These are phyloP conservation scores for Podila verticillata DNA, from an alignment of 192 early-diverging fungal species.

Conservation along the genomic window DNA sequence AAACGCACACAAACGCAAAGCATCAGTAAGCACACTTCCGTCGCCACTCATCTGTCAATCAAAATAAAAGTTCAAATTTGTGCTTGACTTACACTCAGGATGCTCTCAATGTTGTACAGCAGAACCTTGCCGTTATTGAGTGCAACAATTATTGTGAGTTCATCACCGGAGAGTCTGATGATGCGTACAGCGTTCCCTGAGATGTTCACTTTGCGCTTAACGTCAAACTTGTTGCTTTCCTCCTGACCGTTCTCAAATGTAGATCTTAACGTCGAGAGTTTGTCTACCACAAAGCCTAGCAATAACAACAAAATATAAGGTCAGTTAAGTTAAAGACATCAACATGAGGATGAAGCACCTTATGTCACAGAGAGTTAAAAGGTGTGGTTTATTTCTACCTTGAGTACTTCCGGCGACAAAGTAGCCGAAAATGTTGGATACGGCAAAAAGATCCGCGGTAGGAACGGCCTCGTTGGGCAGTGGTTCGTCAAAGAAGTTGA, in stretches of 20 bases:
- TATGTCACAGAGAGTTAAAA: not conserved
- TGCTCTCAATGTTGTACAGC: conserved; percentile 50
- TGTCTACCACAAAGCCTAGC: conserved; percentile 54
- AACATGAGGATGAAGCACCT: not conserved
- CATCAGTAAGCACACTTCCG: not conserved
- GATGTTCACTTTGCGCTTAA: conserved; percentile 33
- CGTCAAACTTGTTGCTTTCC: conserved; percentile 20
- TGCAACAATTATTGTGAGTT: conserved; percentile 52
- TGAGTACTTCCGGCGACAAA: conserved; percentile 69
- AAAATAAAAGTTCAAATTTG: conserved; percentile 10
- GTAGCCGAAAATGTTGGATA: conserved; percentile 74
- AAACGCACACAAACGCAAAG: not conserved
- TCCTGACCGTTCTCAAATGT: conserved; percentile 46
- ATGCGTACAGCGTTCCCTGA: conserved; percentile 42
- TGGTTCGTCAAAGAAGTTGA: conserved; percentile 22
- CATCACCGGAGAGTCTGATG: conserved; percentile 56
- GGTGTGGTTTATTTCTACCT: conserved; percentile 49
- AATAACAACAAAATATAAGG: not conserved
- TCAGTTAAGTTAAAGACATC: not conserved
- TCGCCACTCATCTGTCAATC: too few relatives aligned
- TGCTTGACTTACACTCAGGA: conserved; percentile 53
- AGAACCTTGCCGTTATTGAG: conserved; percentile 41
- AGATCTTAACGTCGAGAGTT: conserved; percentile 34
- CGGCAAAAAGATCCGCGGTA: conserved; percentile 62
- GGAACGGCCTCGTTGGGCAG: conserved; percentile 50